phyloP scores from a whole-genome alignment of 768 basidiomycete species.

The Lentinus brumalis region DNA sequence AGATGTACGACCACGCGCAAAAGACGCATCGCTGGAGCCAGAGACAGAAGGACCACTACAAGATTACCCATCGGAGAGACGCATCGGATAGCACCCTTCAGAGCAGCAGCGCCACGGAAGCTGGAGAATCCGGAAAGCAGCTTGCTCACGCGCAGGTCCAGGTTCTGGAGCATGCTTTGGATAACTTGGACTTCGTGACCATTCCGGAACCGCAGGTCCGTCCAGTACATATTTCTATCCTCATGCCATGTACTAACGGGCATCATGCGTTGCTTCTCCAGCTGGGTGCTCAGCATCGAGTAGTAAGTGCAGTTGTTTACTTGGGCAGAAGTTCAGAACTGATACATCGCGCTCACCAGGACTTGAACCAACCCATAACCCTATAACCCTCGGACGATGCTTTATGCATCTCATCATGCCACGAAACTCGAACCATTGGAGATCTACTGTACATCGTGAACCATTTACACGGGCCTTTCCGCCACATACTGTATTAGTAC shows the following conservation, averaged over 20 bases:
- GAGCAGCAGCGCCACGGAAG: not conserved
- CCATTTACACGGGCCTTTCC: no score
- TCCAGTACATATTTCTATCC: not conserved
- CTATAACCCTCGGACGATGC: not conserved
- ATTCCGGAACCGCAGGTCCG: constrained; percentile 16
- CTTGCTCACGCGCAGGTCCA: not conserved
- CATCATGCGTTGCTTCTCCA: not conserved
- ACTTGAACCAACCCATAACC: not conserved
- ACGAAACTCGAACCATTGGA: no score
- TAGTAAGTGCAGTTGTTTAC: not conserved
- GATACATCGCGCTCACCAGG: not conserved
- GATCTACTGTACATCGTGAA: no score
- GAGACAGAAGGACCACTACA: constrained; percentile 6
- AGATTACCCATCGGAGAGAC: not conserved
- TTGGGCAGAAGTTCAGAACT: not conserved
- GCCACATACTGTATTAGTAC: no score
- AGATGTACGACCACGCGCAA: constrained; percentile 9
- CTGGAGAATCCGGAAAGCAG: not conserved
- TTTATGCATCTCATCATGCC: no score
- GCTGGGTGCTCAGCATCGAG: not conserved
- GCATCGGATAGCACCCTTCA: not conserved
- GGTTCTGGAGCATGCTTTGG: not conserved
- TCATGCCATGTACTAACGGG: not conserved
- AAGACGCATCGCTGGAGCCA: constrained; percentile 9
- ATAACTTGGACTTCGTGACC: constrained; percentile 2